Percentiles rank a stretch among this genome's conserved stretches.
These are phyloP conservation scores for Sonneratia caseolaris DNA, from an alignment of 345 rosid genomes.

Conservation along the genomic window DNA sequence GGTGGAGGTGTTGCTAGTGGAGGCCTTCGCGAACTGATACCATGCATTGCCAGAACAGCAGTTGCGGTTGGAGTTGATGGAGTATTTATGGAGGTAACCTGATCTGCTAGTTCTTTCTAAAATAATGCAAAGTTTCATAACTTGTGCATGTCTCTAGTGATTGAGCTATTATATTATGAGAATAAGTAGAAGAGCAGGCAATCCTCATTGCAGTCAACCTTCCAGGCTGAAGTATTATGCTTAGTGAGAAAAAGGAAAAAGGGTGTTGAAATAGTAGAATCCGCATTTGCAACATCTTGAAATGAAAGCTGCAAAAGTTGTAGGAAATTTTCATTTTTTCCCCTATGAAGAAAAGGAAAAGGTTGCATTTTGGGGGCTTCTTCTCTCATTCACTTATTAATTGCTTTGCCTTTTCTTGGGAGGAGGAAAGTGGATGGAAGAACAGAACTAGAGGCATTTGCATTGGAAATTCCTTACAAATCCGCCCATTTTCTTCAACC, in stretches of 20 bases:
- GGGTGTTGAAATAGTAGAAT: not conserved
- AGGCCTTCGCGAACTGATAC: conserved; percentile 93
- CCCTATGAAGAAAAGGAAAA: not conserved
- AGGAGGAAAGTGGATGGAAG: no score
- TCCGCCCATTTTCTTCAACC: no score
- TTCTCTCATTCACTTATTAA: not conserved
- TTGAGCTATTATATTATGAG: not conserved
- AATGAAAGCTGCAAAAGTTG: not conserved
- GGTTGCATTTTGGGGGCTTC: not conserved
- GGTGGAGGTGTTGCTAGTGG: conserved; percentile 99
- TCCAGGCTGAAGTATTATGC: not conserved
- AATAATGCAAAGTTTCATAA: not conserved
- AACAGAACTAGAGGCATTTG: no score
- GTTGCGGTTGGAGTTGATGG: conserved; percentile 97
- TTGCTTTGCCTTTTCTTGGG: not conserved
- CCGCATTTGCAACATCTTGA: not conserved
- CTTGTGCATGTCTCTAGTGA: not conserved
- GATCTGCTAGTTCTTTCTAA: not conserved
- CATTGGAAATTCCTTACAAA: no score
- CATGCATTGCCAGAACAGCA: conserved; percentile 94
- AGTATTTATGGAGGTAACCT: conserved; percentile 90
- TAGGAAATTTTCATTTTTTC: not conserved
- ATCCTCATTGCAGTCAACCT: not conserved
- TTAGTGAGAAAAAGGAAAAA: not conserved
- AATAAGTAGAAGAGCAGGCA: not conserved